A percentile compares a stretch with the other conserved stretches of the same genome.
Conservation (phyloP, 75 land plant genomes). For the Chamaecyparis obtusa region DNA sequence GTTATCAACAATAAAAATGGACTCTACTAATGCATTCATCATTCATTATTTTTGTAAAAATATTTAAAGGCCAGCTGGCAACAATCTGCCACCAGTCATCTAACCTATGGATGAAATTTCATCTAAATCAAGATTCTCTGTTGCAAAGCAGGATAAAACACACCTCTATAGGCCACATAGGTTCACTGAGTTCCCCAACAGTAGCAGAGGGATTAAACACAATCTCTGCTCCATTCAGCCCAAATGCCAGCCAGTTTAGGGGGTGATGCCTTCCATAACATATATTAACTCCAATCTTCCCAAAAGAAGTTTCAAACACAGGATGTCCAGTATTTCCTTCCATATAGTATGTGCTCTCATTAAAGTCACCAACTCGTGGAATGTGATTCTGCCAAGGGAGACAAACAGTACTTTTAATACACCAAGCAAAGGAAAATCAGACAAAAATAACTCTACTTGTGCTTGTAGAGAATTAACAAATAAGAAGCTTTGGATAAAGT, state of each 20-base stretch:
- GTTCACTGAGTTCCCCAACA: conserved; percentile 98
- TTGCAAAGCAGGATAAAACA: not conserved
- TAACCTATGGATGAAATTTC: not conserved
- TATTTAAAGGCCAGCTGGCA: not conserved
- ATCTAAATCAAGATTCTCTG: not conserved
- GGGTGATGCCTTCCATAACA: conserved; percentile 99
- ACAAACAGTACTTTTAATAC: not conserved
- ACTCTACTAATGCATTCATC: not conserved
- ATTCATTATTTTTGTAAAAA: not conserved
- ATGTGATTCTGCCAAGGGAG: conserved; percentile 83
- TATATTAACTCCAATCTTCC: conserved; percentile 92
- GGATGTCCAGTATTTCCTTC: conserved; percentile 99
- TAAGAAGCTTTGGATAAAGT: not conserved
- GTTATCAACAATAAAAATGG: not conserved
- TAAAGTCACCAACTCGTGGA: conserved; percentile 97
- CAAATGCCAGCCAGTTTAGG: conserved; percentile 96
- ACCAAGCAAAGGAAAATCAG: not conserved
- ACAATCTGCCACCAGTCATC: not conserved
- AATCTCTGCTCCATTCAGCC: conserved; percentile 98
- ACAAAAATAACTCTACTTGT: not conserved
- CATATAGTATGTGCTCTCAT: conserved; percentile 99
- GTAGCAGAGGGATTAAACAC: conserved; percentile 99
- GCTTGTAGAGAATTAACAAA: not conserved
- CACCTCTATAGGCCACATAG: conserved; percentile 99
- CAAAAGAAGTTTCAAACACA: conserved; percentile 91